Evolutionary conservation across 148 eudicot genomes (phyloP).

Genomic region (Nepenthes gracilis): DNA sequence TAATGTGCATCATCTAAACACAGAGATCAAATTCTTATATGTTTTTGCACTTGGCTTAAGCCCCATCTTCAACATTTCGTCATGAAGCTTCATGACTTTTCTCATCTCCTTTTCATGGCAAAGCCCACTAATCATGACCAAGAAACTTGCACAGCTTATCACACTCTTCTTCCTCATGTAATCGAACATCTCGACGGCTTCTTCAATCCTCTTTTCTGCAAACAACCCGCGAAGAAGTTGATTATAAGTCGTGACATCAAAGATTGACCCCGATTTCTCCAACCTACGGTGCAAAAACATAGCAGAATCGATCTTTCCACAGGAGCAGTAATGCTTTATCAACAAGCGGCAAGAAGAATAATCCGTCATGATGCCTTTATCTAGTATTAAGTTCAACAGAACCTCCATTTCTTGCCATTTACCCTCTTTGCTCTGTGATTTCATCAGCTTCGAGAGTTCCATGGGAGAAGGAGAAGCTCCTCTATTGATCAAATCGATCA

Average conservation of each 20-base stretch:
- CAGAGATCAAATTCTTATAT: slow-evolving; percentile 58
- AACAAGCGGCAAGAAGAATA: slow-evolving; percentile 43
- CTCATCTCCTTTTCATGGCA: slow-evolving; percentile 55
- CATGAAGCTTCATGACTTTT: slow-evolving; percentile 81
- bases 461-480: slow-evolving; percentile 33
- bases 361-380: slow-evolving; percentile 37
- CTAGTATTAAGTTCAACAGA: slow-evolving; percentile 32
- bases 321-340: slow-evolving; percentile 46
- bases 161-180: slow-evolving; percentile 48
- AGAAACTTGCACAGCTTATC: slow-evolving; percentile 49
- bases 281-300: slow-evolving; percentile 45
- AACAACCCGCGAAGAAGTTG: slow-evolving; percentile 44
- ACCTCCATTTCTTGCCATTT: slow-evolving; percentile 55
- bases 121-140: slow-evolving; percentile 57
- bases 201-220: slow-evolving; percentile 38
- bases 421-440: slow-evolving; percentile 30
- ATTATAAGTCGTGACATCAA: slow-evolving; percentile 52
- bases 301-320: slow-evolving; percentile 41
- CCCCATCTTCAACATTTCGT: slow-evolving; percentile 78
- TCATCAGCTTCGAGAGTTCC: slow-evolving; percentile 33
- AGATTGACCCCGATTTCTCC: slow-evolving; percentile 25
- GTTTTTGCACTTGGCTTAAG: slow-evolving; percentile 55
- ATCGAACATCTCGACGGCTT: slow-evolving; percentile 45
- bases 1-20: slow-evolving; percentile 33
- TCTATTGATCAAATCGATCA: slow-evolving; percentile 35